Evolutionary conservation across 2,329 filamentous ascomycete genomes (phyloP), one percentile per base, ranked within the genome.

Genomic region (Aciculosporium take): DNA sequence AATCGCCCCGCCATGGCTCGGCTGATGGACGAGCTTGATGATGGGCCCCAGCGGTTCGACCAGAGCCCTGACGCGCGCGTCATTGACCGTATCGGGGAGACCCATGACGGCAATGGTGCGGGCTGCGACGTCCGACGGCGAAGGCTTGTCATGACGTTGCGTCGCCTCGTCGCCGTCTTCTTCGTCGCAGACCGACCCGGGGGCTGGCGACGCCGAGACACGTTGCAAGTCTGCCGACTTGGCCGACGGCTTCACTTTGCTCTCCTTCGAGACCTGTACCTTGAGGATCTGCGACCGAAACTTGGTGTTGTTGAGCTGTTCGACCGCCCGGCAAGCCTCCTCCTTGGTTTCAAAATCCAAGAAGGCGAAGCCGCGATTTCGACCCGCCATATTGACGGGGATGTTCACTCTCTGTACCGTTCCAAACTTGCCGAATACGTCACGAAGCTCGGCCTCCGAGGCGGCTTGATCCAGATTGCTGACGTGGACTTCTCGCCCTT

Each of bases 31-130:
- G 4, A 96, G 69, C 58, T 88, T 89, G 48, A 79, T 69, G 20
- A 95, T 69, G 1, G 70, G 60, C 1, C 86, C 87, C 34, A 79
- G 71, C 1, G 76, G 71, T 50, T 86, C 81, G 7, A 83, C 77
- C 3, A 93, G 65, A 0, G 78, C 71, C 34, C 76, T 76, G 41
- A 98, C 76, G 24, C 88, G 84, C 1, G 83, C 77, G 53, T 94
- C 85, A 49, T 93, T 95, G 53, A 96, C 76, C 0, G 88, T 96
- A 54, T 96, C 91, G 0, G 91, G 86, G 1, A 98, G 67, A 47
- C 88, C 82, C 62, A 95, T 75, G 23, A 98, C 66, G 8, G 81
- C 81, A 38, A 96, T 71, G 1, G 84, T 91, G 40, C 86, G 79
- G 38, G 79, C 74, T 24, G 67, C 60, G 17, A 75, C 71, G 13